Evolutionary conservation across 768 basidiomycete species (phyloP), one percentile per base, ranked within the genome.

Genomic region (Macrolepiota albuminosa): DNA sequence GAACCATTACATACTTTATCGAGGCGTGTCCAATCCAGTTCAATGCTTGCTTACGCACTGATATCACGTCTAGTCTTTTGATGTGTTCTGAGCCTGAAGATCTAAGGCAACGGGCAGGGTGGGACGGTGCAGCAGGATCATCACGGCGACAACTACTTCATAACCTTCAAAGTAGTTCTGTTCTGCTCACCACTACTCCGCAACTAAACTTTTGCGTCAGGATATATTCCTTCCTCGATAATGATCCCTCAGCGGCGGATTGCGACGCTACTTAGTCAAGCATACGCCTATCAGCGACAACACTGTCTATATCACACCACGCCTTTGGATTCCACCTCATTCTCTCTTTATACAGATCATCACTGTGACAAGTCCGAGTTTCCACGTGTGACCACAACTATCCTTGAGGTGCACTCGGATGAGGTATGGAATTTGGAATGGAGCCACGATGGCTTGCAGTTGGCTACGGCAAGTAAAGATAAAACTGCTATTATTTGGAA

Each of bases 361-460:
- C 75, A 82, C 55, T 97, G 95, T 74, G 83, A 86, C 62, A 82
- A 87, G 68, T 81, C 84, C 31, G 82, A 82, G 43, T 98, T 99
- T 75, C 97, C 97, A 7, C 82, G 84, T 48, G 78, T 88, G 29
- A 95, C 91, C 13, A 95, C 93, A 3, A 88, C 89, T 29, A 87
- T 95, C 54, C 76, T 98, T 60, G 83, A 87, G 48, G 91, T 88
- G 34, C 96, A 98, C 72, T 82, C 79, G 11, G 93, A 98, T 69
- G 94, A 99, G 71, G 95, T 99, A 46, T 98, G 96, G 95, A 87
- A 90, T 69, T 73, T 98, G 60, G 89, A 89, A 70, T 99, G 95
- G 95, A 96, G 94, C 72, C 92, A 91, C 66, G 87, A 88, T 69
- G 97, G 97, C 2, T 72, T 74, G 52, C 87, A 82, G 66, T 78